phyloP scores from a whole-genome alignment of 2,329 filamentous ascomycete species.

The Fusarium staphyleae region DNA sequence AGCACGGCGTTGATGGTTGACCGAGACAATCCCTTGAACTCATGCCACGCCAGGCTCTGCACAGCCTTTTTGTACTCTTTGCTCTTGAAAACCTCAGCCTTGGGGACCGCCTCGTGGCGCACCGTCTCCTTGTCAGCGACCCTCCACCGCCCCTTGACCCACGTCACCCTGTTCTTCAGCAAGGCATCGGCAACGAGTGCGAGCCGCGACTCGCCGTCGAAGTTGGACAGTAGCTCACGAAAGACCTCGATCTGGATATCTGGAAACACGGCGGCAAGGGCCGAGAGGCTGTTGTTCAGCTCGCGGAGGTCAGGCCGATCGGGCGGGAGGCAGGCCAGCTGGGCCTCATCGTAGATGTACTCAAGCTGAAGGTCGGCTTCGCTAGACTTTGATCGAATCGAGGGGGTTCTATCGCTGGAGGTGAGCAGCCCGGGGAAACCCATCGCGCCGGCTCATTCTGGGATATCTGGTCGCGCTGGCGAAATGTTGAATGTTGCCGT shows the following conservation, averaged over 20 bases:
- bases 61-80: conserved; percentile 73
- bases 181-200: conserved; percentile 80
- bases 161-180: conserved; percentile 73
- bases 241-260: conserved; percentile 84
- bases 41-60: conserved; percentile 70
- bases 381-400: conserved; percentile 43
- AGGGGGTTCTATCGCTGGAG: conserved; percentile 49
- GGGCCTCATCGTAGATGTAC: conserved; percentile 63
- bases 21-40: conserved; percentile 77
- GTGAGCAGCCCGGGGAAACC: conserved; percentile 58
- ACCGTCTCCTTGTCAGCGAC: conserved; percentile 49
- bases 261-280: conserved; percentile 76
- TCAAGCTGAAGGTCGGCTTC: conserved; percentile 46
- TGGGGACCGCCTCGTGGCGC: conserved; percentile 53
- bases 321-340: conserved; percentile 56
- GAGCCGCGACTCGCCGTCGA: conserved; percentile 78
- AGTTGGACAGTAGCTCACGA: conserved; percentile 77
- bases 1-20: conserved; percentile 80
- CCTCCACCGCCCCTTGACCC: conserved; percentile 73
- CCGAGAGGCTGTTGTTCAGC: conserved; percentile 73
- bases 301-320: conserved; percentile 70
- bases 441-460: conserved; percentile 55
- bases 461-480: conserved; percentile 16
- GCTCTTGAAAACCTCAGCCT: conserved; percentile 72
- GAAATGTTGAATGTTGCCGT: conserved; percentile 14